phyloP scores from a whole-genome alignment of 169 alveolate species.

The Plasmodium cynomolgi region DNA sequence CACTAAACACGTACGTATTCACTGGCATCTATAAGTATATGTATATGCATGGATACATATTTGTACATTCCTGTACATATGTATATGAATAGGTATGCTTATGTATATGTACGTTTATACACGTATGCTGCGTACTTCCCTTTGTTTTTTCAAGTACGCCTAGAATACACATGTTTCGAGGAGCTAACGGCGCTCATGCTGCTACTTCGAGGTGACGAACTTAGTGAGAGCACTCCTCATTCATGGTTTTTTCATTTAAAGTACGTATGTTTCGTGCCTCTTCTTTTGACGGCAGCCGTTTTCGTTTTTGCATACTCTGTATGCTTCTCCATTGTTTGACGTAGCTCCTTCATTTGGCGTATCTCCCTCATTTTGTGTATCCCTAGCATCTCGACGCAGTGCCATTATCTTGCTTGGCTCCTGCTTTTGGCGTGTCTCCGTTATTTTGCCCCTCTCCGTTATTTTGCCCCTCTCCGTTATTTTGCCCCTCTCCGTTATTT shows the following conservation, averaged over 20 bases:
- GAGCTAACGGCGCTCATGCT: background rate
- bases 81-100: background rate
- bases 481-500: no score
- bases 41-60: background rate
- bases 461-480: no score
- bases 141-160: background rate
- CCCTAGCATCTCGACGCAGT: background rate
- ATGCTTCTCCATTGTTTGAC: background rate
- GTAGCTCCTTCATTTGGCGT: background rate
- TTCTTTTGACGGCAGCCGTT: background rate
- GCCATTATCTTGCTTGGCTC: background rate
- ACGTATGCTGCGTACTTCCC: background rate
- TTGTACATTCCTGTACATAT: background rate
- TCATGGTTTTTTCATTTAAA: background rate
- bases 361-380: background rate
- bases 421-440: background rate
- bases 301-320: background rate
- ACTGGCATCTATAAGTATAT: background rate
- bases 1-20: background rate
- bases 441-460: background rate
- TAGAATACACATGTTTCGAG: background rate
- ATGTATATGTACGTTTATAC: background rate
- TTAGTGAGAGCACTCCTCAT: background rate
- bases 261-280: background rate
- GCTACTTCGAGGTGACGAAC: background rate